Evolutionary conservation across 371 early-diverging fungal species (phyloP), one percentile per base, ranked within the genome.

Genomic region (Rhizomucor miehei): DNA sequence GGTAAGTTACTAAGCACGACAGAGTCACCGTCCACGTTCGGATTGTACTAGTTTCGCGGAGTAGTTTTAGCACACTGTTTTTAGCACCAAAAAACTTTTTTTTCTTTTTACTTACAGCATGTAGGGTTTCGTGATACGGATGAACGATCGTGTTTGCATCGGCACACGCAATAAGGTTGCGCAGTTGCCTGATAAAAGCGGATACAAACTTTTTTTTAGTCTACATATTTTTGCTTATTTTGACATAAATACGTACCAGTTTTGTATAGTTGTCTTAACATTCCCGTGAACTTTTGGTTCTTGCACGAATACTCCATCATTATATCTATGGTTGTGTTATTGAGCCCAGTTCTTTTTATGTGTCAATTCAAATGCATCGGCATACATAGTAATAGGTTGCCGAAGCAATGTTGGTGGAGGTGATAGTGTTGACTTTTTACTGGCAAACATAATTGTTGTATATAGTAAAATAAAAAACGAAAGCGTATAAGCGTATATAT

Each of bases 231-330:
- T n/a, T n/a, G n/a, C n/a, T 43, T 86, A 55, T 93, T 93, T 69
- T 92, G 92, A 39, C 45, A 38, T 25, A 16, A 51, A 11, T 44
- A 10, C 34, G 16, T 54, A 60, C 60, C 60, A 60, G 40, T 60
- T 54, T 51, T 60, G 60, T 20, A 60, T 60, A 6, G 55, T 54
- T 9, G 55, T 54, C 20, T 60, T 54, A 21, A 51, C 29, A 20
- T 46, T 44, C 11, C 11, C 29, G 38, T 60, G 60, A 8, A 44
- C 50, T 20, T 50, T 60, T 8, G 36, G 23, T n/a, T 48, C 21
- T 29, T 24, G 20, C 20, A 48, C 49, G 38, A 54, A 60, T n/a
- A 23, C 34, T n/a, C 60, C 60, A 54, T 54, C 25, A 43, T 60
- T 54, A 21, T 45, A 40, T n/a, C 59, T 59, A 48, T 29, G 14